Percentiles rank a stretch among this genome's conserved stretches.
phyloP scores from a whole-genome alignment of 2,329 filamentous ascomycete genomes.

The Westerdykella ornata region DNA sequence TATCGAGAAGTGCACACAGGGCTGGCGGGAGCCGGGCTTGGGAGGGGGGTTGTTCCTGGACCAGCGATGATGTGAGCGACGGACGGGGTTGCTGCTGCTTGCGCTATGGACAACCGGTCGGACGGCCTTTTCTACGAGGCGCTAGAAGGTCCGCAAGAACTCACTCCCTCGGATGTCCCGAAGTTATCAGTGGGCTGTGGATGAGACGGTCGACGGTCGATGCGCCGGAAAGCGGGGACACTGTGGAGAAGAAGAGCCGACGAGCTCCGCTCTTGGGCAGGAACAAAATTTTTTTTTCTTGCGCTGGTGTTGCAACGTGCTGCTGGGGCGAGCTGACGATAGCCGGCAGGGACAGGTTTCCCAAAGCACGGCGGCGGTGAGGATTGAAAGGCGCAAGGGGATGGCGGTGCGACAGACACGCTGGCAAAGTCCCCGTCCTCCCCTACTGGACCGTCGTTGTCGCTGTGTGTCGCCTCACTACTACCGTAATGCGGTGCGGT shows the following conservation, averaged over 20 bases:
- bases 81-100: neutral
- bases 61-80: neutral
- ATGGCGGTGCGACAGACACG: neutral
- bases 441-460: too few species aligned
- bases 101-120: neutral
- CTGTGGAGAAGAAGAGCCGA: neutral
- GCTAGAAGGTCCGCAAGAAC: neutral
- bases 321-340: neutral
- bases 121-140: neutral
- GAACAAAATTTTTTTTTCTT: too few species aligned
- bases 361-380: neutral
- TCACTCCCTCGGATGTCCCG: neutral
- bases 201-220: neutral
- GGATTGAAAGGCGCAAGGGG: neutral
- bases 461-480: too few species aligned
- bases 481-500: too few species aligned
- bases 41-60: neutral
- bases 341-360: neutral
- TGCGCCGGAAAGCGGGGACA: neutral
- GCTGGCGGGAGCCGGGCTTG: neutral
- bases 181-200: neutral
- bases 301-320: neutral
- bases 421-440: neutral
- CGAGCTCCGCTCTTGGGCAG: neutral
- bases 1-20: neutral